Conservation (phyloP, 495 filamentous ascomycete species). For the Penicillium cataractarum region DNA sequence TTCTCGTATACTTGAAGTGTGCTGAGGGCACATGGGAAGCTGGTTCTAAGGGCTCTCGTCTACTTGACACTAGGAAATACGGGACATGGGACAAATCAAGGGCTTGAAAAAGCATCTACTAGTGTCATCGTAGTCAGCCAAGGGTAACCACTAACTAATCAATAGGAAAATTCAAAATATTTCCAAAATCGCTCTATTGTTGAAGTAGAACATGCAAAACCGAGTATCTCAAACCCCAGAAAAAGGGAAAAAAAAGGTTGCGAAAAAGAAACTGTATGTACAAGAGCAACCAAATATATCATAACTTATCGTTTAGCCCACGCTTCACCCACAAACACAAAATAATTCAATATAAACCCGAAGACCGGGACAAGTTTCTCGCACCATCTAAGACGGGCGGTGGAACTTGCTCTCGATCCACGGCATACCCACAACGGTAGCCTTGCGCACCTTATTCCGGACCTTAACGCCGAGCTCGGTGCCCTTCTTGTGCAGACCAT, state of each 20-base stretch:
- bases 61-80: too few relatives aligned
- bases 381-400: conserved; percentile 30
- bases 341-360: neutral
- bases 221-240: conserved; percentile 1
- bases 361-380: neutral
- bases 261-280: conserved; percentile 21
- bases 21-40: too few relatives aligned
- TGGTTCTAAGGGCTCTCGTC: too few relatives aligned
- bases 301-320: neutral
- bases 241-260: conserved; percentile 11
- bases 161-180: neutral
- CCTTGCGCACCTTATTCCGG: conserved; percentile 78
- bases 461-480: conserved; percentile 82
- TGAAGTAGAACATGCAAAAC: conserved; percentile 19
- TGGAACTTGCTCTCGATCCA: conserved; percentile 86
- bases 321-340: neutral
- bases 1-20: too few relatives aligned
- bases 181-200: conserved; percentile 12
- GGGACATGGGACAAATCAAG: too few relatives aligned
- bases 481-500: conserved; percentile 81
- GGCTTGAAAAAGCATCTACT: too few relatives aligned
- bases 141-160: too few relatives aligned
- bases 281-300: conserved; percentile 21
- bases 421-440: conserved; percentile 87
- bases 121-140: neutral